A percentile compares a stretch with the other conserved stretches of the same genome.
Evolutionary conservation across 1,284 basidiomycete species (phyloP).

Genomic region (Ceratobasidium sp.): DNA sequence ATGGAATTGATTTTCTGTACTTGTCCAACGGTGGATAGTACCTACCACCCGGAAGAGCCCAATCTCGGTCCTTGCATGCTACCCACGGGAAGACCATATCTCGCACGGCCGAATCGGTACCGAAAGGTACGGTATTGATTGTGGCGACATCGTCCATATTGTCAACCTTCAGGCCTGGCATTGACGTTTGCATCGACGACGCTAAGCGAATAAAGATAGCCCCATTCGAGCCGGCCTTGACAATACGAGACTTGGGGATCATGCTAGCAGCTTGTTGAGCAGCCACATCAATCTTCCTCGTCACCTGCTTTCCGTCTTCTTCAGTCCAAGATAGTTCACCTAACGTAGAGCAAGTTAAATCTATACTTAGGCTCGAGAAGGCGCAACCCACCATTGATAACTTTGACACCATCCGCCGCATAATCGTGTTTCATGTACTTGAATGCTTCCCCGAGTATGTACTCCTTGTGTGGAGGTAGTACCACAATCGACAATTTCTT

Average conservation of each 20-base stretch:
- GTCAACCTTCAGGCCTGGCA: not conserved
- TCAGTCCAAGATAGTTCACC: constrained; percentile 41
- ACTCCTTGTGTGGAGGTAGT: constrained; percentile 43
- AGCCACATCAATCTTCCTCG: constrained; percentile 37
- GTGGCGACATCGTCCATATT: constrained; percentile 4
- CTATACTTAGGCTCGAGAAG: not conserved
- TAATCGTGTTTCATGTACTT: not conserved
- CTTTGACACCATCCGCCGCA: constrained; percentile 44
- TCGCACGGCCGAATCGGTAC: not conserved
- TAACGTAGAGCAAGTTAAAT: constrained; percentile 5
- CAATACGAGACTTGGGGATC: constrained; percentile 21
- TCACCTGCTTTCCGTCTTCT: constrained; percentile 1
- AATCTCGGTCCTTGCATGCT: not conserved
- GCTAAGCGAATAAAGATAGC: constrained; percentile 47
- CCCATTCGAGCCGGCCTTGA: constrained; percentile 45
- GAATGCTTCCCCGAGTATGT: constrained; percentile 11
- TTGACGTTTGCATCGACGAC: not conserved
- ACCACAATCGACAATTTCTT: constrained; percentile 46
- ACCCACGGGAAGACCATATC: constrained; percentile 14
- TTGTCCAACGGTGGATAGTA: too few relatives aligned
- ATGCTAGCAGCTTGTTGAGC: constrained; percentile 33
- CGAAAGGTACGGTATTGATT: not conserved
- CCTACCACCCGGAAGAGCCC: not conserved
- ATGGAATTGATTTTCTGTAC: too few relatives aligned
- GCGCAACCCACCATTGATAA: constrained; percentile 45